Percentiles rank a stretch among this genome's conserved stretches.
These are phyloP conservation scores for Gyromitra esculenta DNA, from an alignment of 2,329 filamentous ascomycete genomes.

Conservation along the genomic window DNA sequence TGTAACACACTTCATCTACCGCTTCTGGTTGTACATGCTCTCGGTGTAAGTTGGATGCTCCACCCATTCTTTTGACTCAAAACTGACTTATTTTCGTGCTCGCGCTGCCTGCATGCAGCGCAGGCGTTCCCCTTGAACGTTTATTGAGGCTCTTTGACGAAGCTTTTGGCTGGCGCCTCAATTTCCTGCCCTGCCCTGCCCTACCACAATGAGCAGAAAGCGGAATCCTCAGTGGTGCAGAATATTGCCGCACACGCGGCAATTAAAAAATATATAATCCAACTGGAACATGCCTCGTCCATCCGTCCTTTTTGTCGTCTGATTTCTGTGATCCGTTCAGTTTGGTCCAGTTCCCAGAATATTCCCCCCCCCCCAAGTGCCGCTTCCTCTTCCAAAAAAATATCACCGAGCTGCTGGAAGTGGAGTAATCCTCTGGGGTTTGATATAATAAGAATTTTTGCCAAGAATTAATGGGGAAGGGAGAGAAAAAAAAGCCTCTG, in stretches of 20 bases:
- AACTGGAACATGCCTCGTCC: conserved; percentile 28
- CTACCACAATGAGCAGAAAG: conserved; percentile 18
- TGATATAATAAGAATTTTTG: conserved; percentile 28
- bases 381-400: conserved; percentile 6
- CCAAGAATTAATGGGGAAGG: conserved; percentile 17
- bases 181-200: conserved; percentile 2
- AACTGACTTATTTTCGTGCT: conserved; percentile 35
- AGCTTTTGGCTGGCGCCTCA: conserved; percentile 23
- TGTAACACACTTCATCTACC: conserved; percentile 49
- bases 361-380: conserved; percentile 8
- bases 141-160: conserved; percentile 45
- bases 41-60: conserved; percentile 15
- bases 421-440: conserved; percentile 32
- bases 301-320: conserved; percentile 31
- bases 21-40: conserved; percentile 35
- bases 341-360: conserved; percentile 5
- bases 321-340: conserved; percentile 41
- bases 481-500: conserved; percentile 29
- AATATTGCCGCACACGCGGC: conserved; percentile 31
- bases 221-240: conserved; percentile 3
- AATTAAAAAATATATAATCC: conserved; percentile 22
- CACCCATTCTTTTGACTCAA: conserved; percentile 37
- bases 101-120: conserved; percentile 12
- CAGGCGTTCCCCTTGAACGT: conserved; percentile 42
- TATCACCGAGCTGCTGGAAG: neutral